Conservation (phyloP, 164 flowering plant species). For the Vitis rotundifolia region DNA sequence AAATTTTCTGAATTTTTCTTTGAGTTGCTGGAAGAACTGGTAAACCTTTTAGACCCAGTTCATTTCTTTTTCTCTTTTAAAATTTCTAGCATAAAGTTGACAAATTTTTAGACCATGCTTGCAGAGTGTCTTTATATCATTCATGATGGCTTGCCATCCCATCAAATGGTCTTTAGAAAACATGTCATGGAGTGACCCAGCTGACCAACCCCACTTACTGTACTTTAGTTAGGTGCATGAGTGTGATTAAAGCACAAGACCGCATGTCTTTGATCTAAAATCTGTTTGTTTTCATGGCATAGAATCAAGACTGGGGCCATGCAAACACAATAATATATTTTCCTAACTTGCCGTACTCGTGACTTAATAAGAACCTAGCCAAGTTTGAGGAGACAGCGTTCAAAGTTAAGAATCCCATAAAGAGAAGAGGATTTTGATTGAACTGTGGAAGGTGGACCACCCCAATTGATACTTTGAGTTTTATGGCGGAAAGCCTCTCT, state of each 20-base stretch:
- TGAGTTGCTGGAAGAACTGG: not conserved
- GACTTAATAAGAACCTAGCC: not conserved
- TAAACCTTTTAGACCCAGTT: not conserved
- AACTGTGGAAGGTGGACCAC: not conserved
- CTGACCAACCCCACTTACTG: conserved; percentile 2
- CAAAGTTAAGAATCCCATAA: conserved; percentile 3
- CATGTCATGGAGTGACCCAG: not conserved
- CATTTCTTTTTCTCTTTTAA: not conserved
- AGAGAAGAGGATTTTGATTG: not conserved
- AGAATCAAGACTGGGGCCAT: not conserved
- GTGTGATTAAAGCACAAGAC: not conserved
- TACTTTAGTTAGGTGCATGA: not conserved
- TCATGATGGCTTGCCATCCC: not conserved
- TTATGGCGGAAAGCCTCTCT: not conserved
- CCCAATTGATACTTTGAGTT: not conserved
- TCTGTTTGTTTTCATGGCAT: not conserved
- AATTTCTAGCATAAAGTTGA: not conserved
- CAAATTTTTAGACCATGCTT: conserved; percentile 1
- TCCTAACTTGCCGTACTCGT: not conserved
- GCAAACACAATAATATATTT: not conserved
- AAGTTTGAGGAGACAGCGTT: not conserved
- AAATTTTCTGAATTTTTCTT: not conserved
- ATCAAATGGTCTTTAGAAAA: not conserved
- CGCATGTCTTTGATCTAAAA: not conserved
- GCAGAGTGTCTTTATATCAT: not conserved